A percentile compares a stretch with the other conserved stretches of the same genome.
These are phyloP conservation scores for Leptographium radiaticola DNA, from an alignment of 2,329 filamentous ascomycete genomes.

Conservation along the genomic window DNA sequence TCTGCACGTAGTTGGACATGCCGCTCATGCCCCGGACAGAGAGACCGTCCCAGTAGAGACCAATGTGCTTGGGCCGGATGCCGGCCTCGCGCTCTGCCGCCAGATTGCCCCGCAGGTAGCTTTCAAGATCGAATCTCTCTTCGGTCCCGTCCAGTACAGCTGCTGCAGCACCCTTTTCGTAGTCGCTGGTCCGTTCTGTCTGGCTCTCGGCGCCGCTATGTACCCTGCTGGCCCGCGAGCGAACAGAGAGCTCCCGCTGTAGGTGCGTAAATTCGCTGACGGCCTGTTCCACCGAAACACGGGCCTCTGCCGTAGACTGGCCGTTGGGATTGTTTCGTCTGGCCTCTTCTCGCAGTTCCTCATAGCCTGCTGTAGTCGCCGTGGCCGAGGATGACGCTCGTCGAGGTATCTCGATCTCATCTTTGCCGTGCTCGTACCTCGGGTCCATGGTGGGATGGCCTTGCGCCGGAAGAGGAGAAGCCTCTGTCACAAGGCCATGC, in stretches of 20 bases:
- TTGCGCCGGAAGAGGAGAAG: neutral
- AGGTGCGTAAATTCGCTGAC: constrained; percentile 60
- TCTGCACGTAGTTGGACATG: constrained; percentile 56
- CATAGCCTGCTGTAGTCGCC: constrained; percentile 17
- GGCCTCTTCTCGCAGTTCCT: constrained; percentile 27
- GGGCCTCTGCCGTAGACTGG: constrained; percentile 25
- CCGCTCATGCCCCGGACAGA: constrained; percentile 67
- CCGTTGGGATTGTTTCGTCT: constrained; percentile 35
- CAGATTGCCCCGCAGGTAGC: constrained; percentile 56
- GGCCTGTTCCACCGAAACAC: constrained; percentile 53
- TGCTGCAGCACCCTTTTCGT: constrained; percentile 36
- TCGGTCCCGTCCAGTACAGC: constrained; percentile 17
- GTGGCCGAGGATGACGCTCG: constrained; percentile 11
- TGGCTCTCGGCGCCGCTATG: constrained; percentile 27
- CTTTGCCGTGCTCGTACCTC: constrained; percentile 6
- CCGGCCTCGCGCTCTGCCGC: constrained; percentile 62
- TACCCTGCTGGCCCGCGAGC: constrained; percentile 38
- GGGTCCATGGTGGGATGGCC: neutral
- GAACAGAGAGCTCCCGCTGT: constrained; percentile 43
- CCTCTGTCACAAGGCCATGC: constrained; percentile 4
- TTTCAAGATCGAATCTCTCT: constrained; percentile 58
- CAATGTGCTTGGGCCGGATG: constrained; percentile 68
- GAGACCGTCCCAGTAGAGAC: constrained; percentile 65
- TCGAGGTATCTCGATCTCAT: constrained; percentile 11
- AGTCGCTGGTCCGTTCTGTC: constrained; percentile 25